Evolutionary conservation across 2,329 filamentous ascomycete species (phyloP), one percentile per base, ranked within the genome.

Genomic region (Xylaria sp.): DNA sequence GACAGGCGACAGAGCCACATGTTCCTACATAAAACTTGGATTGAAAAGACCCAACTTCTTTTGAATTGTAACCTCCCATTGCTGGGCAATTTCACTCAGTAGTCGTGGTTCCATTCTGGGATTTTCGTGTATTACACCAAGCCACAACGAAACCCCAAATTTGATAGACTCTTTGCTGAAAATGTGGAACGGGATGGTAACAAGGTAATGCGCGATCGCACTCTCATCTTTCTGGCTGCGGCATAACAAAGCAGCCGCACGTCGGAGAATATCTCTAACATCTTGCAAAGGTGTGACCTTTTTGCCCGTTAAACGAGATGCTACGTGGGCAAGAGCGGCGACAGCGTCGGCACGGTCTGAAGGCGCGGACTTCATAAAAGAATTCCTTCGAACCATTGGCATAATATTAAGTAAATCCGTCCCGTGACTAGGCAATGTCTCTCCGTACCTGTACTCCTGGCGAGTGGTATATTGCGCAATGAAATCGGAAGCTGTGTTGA

Each of bases 91-190:
- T 78, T 97, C 93, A 61, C 90, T 90, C 37, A 99, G 82, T 65
- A 99, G 89, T 69, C 94, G 90, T 9, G 95, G 88, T 79, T 97
- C 94, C 80, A 98, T 91, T 65, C 88, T 88, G 2, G 94, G 93
- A 76, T 97, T 98, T 79, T 99, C 96, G 75, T 98, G 96, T 76
- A 98, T 97, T 16, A 98, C 93, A 29, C 96, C 96, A 69, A 98
- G 89, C 96, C 96, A 99, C 6, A 99, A 84, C 3, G 96, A 98
- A 42, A 98, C 92, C 5, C 96, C 97, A 60, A 98, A 88, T 78
- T 97, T 97, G 78, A 99, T 96, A 1, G 94, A 96, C 76, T 97
- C 92, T 79, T 97, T 97, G 5, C 92, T 97, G 79, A 99, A 98
- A 55, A 97, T 88, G 48, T 89, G 88, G 80, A 99, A 99, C 0